Base-by-base conservation (phyloP, 192 early-diverging fungal genomes). In the Backusella tarrabulga region DNA sequence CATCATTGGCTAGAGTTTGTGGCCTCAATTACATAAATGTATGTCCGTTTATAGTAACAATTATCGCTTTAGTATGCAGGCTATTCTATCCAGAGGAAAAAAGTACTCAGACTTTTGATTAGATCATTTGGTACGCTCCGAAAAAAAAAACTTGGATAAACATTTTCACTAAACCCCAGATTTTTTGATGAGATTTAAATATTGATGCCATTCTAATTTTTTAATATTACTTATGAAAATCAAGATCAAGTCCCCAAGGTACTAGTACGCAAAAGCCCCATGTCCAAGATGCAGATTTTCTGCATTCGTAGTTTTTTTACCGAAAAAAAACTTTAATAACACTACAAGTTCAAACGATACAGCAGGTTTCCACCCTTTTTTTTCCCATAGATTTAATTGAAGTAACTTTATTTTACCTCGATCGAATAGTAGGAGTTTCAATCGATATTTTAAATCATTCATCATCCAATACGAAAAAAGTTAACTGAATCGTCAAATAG, bases 371-470 rank as follows among this genome's bases (percentile, higher is more conserved):
- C 56, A 63, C 26, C 3, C n/a, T 63, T 11, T 29, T 60, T 63
- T 63, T 63, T 63, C 56, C 56, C 56, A 63, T 63, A 63, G 56
- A 63, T 29, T 56, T 50, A 50, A 8, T 63, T 14, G 23, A 63
- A 63, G 56, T 63, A 63, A 63, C 56, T 60, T 60, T 63, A 63
- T 63, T 63, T 29, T 63, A 29, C 56, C 29, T 29, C 19, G 56
- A 63, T 63, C 56, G 8, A 63, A 4, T 23, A 63, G 46, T 63
- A 63, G 56, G 56, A 63, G 56, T 63, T 63, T 63, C 56, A 63
- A 63, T 29, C 56, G 26, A 63, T 63, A 63, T 14, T 56, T 56
- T 6, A 56, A 56, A 56, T 21, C 19, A 21, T 7, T n/a, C 23
- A 23, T 17, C 26, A 29, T 26, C 56, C 26, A 63, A 63, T 63